These are phyloP conservation scores for Draba incana DNA, from an alignment of 345 rosid genomes.

Conservation along the genomic window DNA sequence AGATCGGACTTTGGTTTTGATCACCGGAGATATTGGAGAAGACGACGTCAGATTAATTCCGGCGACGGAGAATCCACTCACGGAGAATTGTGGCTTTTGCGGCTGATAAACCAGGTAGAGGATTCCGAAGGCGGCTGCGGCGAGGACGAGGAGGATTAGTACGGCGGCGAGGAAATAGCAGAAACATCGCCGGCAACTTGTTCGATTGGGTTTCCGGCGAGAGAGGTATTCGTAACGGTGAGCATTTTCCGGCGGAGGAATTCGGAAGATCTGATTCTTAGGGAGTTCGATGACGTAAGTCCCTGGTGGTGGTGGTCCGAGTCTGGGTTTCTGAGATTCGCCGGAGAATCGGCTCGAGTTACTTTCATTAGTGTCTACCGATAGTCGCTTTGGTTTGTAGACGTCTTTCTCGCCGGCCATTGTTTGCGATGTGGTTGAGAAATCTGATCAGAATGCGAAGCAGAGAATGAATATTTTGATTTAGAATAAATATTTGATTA, in stretches of 20 bases:
- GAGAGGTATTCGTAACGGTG: conserved; percentile 60
- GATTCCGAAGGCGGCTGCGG: conserved; percentile 47
- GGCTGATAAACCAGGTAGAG: conserved; percentile 68
- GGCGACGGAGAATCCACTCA: conserved; percentile 52
- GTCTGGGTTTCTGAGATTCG: conserved; percentile 29
- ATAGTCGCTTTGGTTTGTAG: not conserved
- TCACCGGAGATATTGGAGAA: conserved; percentile 49
- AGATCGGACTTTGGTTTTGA: conserved; percentile 52
- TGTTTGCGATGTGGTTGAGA: not conserved
- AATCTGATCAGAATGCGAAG: not conserved
- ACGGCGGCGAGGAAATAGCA: conserved; percentile 43
- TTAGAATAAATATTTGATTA: not conserved
- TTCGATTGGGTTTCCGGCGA: conserved; percentile 37
- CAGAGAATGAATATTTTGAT: conserved; percentile 1
- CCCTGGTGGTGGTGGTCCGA: conserved; percentile 33
- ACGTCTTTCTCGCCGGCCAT: conserved; percentile 15
- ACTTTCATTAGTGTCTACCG: conserved; percentile 28
- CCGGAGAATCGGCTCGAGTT: conserved; percentile 27
- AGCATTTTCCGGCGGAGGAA: conserved; percentile 64
- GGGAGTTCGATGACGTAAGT: conserved; percentile 60
- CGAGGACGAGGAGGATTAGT: conserved; percentile 45
- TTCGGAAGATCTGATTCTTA: conserved; percentile 60
- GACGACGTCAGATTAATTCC: conserved; percentile 59
- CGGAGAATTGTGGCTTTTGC: conserved; percentile 54
- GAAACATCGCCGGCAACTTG: conserved; percentile 49